Base-by-base conservation (phyloP, 2,329 filamentous ascomycete species). In the Didymella glomerata region DNA sequence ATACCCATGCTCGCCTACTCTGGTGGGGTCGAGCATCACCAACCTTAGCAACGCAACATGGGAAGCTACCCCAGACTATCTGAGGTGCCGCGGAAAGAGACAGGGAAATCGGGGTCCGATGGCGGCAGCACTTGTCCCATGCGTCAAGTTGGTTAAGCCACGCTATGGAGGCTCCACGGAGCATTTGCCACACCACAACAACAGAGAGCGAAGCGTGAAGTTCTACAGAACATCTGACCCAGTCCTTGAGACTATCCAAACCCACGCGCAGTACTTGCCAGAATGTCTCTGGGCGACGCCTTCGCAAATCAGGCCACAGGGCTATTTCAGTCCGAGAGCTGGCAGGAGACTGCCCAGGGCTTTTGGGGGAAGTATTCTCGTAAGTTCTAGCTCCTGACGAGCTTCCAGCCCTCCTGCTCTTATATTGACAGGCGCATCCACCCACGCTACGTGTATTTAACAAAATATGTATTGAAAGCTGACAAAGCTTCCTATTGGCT, bases 401-500 rank as follows among this genome's bases (percentile, higher is more conserved):
- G 28, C n/a, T 48, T 28, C 22, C n/a, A 30, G 22, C 27, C 36
- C 36, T 36, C 30, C 20, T 20, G 9, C 22, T 24, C 25, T 38
- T 38, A 40, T 45, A n/a, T 48, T 18, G 24, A 52, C 36, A 48
- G 14, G 38, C 18, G 49, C 45, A 22, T 40, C 45, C 25, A 34
- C 32, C 14, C 34, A 51, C 24, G 22, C 40, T 36, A 52, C 30
- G 7, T 34, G 20, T 13, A 28, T 47, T 41, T 42, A 49, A n/a
- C 14, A 28, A 51, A 32, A 30, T 27, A 48, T 47, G 57, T 48
- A 34, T 30, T 20, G 40, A 34, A 18, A 46, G 24, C 36, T 34
- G 25, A 27, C 8, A 38, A 18, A 44, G 34, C 47, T 20, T 60
- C 41, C 27, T 30, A 62, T 62, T 62, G 60, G 60, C 48, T 59